Percentiles rank a stretch among this genome's conserved stretches.
These are phyloP conservation scores for Suillus clintonianus DNA, from an alignment of 768 basidiomycete species.

Conservation along the genomic window DNA sequence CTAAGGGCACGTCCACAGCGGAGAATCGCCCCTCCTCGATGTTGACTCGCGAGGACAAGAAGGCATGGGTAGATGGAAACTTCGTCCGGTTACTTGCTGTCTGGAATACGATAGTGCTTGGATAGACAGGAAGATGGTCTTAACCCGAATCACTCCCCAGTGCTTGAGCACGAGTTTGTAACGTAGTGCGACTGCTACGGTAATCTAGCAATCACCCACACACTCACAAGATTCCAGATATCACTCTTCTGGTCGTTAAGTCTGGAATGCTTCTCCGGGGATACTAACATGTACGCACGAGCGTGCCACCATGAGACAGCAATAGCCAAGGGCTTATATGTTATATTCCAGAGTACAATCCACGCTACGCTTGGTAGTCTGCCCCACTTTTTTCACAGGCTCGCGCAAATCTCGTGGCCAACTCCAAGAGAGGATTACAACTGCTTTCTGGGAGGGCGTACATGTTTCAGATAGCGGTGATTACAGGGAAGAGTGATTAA, in stretches of 20 bases:
- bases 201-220: slow-evolving; percentile 29
- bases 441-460: neutral
- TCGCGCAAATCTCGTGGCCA: neutral
- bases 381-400: neutral
- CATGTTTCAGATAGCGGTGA: neutral
- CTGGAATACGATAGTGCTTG: slow-evolving; percentile 91
- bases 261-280: neutral
- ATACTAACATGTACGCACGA: neutral
- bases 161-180: slow-evolving; percentile 92
- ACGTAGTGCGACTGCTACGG: slow-evolving; percentile 99
- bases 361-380: too few relatives aligned
- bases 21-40: slow-evolving; percentile 60
- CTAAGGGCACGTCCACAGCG: slow-evolving; percentile 68
- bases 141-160: slow-evolving; percentile 85
- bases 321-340: too few relatives aligned
- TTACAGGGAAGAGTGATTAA: neutral
- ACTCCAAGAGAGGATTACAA: neutral
- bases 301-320: too few relatives aligned
- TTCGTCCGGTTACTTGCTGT: slow-evolving; percentile 80
- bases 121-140: slow-evolving; percentile 95
- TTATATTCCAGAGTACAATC: too few relatives aligned
- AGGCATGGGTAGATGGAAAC: slow-evolving; percentile 95
- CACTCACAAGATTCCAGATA: slow-evolving; percentile 38
- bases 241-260: too few relatives aligned
- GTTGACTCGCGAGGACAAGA: slow-evolving; percentile 55